Percentiles rank a stretch among this genome's conserved stretches.
Evolutionary conservation across 1,139 yeast species (phyloP).

Genomic region (Debaryomyces coudertii): DNA sequence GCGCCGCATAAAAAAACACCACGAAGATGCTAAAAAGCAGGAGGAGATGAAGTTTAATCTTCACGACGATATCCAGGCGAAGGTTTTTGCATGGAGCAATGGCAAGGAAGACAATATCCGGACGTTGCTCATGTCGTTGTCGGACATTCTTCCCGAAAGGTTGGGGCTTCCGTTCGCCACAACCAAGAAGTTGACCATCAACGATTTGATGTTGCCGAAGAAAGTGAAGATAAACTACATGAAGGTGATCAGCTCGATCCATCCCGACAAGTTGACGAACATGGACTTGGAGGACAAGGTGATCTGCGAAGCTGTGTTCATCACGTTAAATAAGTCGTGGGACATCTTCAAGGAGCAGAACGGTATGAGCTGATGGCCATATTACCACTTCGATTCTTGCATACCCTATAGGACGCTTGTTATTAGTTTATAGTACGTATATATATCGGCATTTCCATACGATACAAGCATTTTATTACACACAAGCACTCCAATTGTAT

Average conservation of each 20-base stretch:
- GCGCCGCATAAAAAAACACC: slow-evolving; percentile 50
- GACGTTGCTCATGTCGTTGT: slow-evolving; percentile 68
- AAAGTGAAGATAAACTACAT: slow-evolving; percentile 85
- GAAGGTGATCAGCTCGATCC: slow-evolving; percentile 93
- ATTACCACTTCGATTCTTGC: not conserved
- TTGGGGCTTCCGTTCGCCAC: slow-evolving; percentile 62
- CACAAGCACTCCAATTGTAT: too few relatives aligned
- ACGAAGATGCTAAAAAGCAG: slow-evolving; percentile 47
- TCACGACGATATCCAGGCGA: slow-evolving; percentile 61
- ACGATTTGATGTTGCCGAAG: slow-evolving; percentile 87
- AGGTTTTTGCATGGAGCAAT: slow-evolving; percentile 63
- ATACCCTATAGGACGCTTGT: not conserved
- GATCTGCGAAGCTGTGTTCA: slow-evolving; percentile 87
- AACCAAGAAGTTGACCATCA: slow-evolving; percentile 42
- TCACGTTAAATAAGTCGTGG: slow-evolving; percentile 87
- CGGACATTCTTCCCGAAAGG: slow-evolving; percentile 57
- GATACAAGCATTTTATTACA: too few relatives aligned
- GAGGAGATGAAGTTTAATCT: slow-evolving; percentile 61
- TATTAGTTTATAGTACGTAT: too few relatives aligned
- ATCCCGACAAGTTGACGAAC: slow-evolving; percentile 82
- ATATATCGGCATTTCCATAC: not conserved
- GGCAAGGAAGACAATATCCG: slow-evolving; percentile 83
- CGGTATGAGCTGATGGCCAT: slow-evolving; percentile 15
- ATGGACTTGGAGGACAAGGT: slow-evolving; percentile 69
- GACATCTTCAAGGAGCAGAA: slow-evolving; percentile 67